Evolutionary conservation across 129 eudicot genomes (phyloP).

Genomic region (Calendula officinalis): DNA sequence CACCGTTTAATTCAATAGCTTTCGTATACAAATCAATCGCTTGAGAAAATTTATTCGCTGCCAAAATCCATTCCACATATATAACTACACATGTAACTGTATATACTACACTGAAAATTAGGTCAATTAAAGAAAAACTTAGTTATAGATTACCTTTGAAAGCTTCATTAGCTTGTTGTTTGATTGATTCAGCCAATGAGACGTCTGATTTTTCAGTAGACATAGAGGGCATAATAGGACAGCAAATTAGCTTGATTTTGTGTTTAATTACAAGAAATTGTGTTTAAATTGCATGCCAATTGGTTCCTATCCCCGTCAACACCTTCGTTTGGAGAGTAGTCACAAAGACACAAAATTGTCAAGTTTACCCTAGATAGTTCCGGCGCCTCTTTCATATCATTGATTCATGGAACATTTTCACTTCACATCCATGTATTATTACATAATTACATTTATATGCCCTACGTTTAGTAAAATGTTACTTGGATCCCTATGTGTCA

Average conservation of each 20-base stretch:
- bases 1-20: conserved; percentile 68
- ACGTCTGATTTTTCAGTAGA: conserved; percentile 47
- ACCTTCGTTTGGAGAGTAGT: too few relatives aligned
- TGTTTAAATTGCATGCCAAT: too few relatives aligned
- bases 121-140: neutral
- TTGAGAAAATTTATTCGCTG: conserved; percentile 82
- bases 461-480: too few relatives aligned
- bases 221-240: conserved; percentile 76
- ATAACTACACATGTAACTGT: neutral
- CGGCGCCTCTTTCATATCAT: conserved; percentile 44
- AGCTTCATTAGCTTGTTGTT: conserved; percentile 85
- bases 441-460: neutral
- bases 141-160: conserved; percentile 64
- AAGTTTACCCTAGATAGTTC: conserved; percentile 38
- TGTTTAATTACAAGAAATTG: too few relatives aligned
- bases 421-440: conserved; percentile 1
- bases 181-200: conserved; percentile 80
- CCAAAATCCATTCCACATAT: neutral
- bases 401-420: conserved; percentile 16
- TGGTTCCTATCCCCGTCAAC: too few relatives aligned
- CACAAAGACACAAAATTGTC: too few relatives aligned
- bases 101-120: conserved; percentile 4
- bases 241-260: neutral
- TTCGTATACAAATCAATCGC: conserved; percentile 88
- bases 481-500: too few relatives aligned